Evolutionary conservation across 352 stramenopile genomes (phyloP).

Genomic region (Pythium rishiriense): DNA sequence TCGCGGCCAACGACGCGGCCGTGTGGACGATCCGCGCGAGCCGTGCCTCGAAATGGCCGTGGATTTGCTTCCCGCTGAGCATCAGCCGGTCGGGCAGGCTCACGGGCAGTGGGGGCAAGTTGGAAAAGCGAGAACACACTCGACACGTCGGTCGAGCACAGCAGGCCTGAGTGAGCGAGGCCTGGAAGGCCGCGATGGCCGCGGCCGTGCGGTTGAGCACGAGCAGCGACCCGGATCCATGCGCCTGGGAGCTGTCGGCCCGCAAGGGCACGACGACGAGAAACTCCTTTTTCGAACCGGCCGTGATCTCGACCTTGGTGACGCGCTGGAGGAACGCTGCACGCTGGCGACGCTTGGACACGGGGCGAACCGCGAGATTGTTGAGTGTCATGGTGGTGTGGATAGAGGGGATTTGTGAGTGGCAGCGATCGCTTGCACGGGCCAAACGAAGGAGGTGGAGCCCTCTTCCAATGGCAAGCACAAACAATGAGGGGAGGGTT

Average conservation of each 20-base stretch:
- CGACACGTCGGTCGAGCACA: not conserved
- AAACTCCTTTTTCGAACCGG: constrained; percentile 3
- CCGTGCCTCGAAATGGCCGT: not conserved
- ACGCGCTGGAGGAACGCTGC: constrained; percentile 1
- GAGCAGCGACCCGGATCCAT: not conserved
- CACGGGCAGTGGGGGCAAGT: not conserved
- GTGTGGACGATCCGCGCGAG: constrained; percentile 1
- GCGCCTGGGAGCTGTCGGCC: not conserved
- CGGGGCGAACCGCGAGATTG: not conserved
- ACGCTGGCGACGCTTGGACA: constrained; percentile 1
- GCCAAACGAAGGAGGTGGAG: too few species aligned
- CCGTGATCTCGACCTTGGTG: constrained; percentile 6
- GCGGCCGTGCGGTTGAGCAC: constrained; percentile 2
- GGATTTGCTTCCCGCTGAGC: not conserved
- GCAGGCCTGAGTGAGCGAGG: not conserved
- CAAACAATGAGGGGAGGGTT: too few species aligned
- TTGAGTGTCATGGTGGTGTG: too few species aligned
- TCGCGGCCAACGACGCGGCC: not conserved
- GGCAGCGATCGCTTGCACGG: too few species aligned
- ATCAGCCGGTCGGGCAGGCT: not conserved
- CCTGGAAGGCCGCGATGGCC: not conserved
- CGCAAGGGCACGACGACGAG: not conserved
- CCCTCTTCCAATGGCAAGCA: too few species aligned
- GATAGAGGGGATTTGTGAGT: too few species aligned
- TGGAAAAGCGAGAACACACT: not conserved